Conservation (phyloP, 768 basidiomycete genomes). For the Hygrophorus russula region DNA sequence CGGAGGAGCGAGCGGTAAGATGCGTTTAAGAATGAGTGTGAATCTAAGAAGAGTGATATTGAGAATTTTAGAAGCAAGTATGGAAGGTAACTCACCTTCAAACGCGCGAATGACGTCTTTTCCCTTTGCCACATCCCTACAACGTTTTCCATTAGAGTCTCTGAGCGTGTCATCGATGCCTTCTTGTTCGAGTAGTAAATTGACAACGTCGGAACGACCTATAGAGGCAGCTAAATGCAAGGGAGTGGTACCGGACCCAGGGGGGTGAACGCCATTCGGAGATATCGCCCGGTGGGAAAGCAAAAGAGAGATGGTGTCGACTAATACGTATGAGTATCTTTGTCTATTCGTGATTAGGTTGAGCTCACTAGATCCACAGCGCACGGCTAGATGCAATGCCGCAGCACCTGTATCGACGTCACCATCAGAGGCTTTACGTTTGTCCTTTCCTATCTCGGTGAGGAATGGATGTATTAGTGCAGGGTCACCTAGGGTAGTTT, state of each 20-base stretch:
- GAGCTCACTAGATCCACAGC: conserved; percentile 63
- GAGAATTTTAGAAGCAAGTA: not conserved
- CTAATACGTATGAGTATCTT: conserved; percentile 21
- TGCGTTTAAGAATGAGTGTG: conserved; percentile 64
- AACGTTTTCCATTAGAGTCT: conserved; percentile 56
- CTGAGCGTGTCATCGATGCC: conserved; percentile 67
- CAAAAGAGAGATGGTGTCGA: conserved; percentile 55
- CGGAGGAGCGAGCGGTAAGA: conserved; percentile 65
- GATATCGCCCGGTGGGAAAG: conserved; percentile 68
- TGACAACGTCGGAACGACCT: conserved; percentile 62
- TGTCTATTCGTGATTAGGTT: not conserved
- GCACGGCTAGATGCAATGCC: conserved; percentile 72
- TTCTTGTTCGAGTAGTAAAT: conserved; percentile 68
- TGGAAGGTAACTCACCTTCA: conserved; percentile 38
- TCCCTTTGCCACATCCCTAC: conserved; percentile 60
- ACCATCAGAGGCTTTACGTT: conserved; percentile 33
- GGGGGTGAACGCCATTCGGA: conserved; percentile 68
- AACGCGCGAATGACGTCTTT: conserved; percentile 58
- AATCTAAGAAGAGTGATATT: conserved; percentile 38
- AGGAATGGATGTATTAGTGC: conserved; percentile 74
- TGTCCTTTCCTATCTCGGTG: conserved; percentile 62
- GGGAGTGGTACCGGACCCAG: conserved; percentile 64
- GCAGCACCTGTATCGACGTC: conserved; percentile 59
- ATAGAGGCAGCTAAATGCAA: conserved; percentile 59
- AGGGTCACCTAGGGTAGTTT: conserved; percentile 48